Evolutionary conservation across 2,329 filamentous ascomycete species (phyloP), one percentile per base, ranked within the genome.

Genomic region (Neoascochyta sp.): DNA sequence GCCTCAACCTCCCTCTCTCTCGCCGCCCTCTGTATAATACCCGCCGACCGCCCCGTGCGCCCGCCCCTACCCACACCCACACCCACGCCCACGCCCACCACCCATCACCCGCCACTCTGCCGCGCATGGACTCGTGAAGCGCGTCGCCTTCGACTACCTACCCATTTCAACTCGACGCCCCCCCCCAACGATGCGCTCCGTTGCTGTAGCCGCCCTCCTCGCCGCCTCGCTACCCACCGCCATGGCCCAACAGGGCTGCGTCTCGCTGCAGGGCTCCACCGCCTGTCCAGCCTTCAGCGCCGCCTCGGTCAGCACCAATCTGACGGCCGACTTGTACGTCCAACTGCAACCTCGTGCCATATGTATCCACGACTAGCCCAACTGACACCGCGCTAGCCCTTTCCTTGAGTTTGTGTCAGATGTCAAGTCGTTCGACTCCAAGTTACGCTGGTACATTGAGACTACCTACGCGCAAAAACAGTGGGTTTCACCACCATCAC

Each of bases 401-500:
- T 98, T 96, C 62, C 76, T 98, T 45, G 71, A 79, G 44, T 86
- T 76, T 61, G 92, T 96, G 49, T 83, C 83, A 24, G 81, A 83
- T 57, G 74, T 75, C 10, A 65, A 74, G 31, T 78, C 82, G 7
- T 98, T 98, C 60, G 92, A 98, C 62, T 61, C 71, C 22, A 75
- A 83, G 53, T 67, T 98, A 54, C 71, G 67, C 29, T 69, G 75
- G 33, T 95, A 93, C 63, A 75, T 95, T 30, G 68, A 76, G 32
- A 81, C 80, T 20, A 74, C 72, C 41, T 96, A 89, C 67, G 77
- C 90, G 29, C 76, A 81, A 54, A 65, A 74, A 56, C 86, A 93
- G 88, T 95, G 74, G 60, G 80, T 43, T 15, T 11, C 14, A 18
- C 24, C 16, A 13, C n/a, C n/a, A n/a, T 5, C 10, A 34, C 18